phyloP scores from a whole-genome alignment of 2,329 filamentous ascomycete genomes.

The Amesomyces nigricolor region DNA sequence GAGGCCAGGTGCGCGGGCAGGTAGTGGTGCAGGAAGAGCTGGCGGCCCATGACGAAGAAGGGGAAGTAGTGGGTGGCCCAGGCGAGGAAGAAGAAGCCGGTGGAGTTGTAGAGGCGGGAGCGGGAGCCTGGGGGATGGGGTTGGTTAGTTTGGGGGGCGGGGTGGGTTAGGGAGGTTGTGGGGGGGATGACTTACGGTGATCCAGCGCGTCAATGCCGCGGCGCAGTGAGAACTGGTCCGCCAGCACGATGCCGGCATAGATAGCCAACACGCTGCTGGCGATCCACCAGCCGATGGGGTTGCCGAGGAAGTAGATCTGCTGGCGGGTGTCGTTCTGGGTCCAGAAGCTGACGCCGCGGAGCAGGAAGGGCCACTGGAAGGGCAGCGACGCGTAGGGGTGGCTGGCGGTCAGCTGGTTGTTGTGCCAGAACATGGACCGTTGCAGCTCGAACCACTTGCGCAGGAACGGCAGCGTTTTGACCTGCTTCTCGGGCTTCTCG shows the following conservation, averaged over 20 bases:
- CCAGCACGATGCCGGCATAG: constrained; percentile 83
- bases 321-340: constrained; percentile 90
- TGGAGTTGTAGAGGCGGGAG: constrained; percentile 94
- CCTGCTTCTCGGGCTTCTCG: constrained; percentile 67
- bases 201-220: constrained; percentile 91
- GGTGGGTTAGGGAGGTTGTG: neutral
- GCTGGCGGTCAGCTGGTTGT: constrained; percentile 94
- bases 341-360: constrained; percentile 98
- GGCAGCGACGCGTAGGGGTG: constrained; percentile 94
- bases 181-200: constrained; percentile 62
- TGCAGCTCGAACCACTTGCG: constrained; percentile 95
- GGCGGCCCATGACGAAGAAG: constrained; percentile 96
- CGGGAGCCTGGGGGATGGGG: constrained; percentile 60
- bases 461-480: constrained; percentile 82
- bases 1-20: constrained; percentile 91
- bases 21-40: constrained; percentile 97
- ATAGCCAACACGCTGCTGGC: constrained; percentile 87
- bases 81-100: constrained; percentile 96
- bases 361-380: constrained; percentile 95
- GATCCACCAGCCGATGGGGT: constrained; percentile 96
- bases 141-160: constrained; percentile 27
- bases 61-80: constrained; percentile 98
- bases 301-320: constrained; percentile 98
- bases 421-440: constrained; percentile 98
- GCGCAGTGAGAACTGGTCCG: constrained; percentile 88